These are phyloP conservation scores for Prototheca cutis DNA, from an alignment of 163 green algal species.

Conservation along the genomic window DNA sequence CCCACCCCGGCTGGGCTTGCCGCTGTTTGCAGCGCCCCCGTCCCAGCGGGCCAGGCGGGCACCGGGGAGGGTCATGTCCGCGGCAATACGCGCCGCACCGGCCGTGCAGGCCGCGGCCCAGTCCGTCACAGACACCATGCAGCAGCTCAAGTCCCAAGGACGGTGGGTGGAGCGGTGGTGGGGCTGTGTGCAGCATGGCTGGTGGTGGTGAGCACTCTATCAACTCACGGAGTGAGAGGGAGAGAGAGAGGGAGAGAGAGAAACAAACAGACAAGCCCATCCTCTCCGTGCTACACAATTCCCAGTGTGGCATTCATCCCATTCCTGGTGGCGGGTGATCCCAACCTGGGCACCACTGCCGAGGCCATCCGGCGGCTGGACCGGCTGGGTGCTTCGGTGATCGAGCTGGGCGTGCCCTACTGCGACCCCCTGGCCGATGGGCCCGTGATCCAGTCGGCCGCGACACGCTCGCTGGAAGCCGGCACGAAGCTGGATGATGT, in stretches of 20 bases:
- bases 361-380: slow-evolving; percentile 68
- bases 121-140: slow-evolving; percentile 27
- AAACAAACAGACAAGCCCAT: no score
- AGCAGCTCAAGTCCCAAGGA: slow-evolving; percentile 14
- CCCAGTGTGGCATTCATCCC: slow-evolving; percentile 78
- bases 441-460: slow-evolving; percentile 83
- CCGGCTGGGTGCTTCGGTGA: slow-evolving; percentile 56
- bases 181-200: slow-evolving; percentile 27
- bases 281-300: neutral
- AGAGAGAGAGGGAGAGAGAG: no score
- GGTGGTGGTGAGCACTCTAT: no score
- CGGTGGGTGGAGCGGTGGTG: slow-evolving; percentile 41
- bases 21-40: no score
- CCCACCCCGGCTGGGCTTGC: no score
- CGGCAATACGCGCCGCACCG: no score
- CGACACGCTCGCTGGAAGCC: slow-evolving; percentile 71
- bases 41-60: no score
- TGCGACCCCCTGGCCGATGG: slow-evolving; percentile 96
- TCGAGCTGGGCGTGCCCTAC: slow-evolving; percentile 97
- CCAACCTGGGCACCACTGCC: slow-evolving; percentile 78
- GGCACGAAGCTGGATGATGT: slow-evolving; percentile 73
- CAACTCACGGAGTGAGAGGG: no score
- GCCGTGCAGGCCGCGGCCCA: no score
- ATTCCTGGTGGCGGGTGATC: slow-evolving; percentile 91
- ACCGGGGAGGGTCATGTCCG: no score